A percentile compares a stretch with the other conserved stretches of the same genome.
phyloP scores from a whole-genome alignment of 306 rosid genomes.

The Citrullus mucosospermus region DNA sequence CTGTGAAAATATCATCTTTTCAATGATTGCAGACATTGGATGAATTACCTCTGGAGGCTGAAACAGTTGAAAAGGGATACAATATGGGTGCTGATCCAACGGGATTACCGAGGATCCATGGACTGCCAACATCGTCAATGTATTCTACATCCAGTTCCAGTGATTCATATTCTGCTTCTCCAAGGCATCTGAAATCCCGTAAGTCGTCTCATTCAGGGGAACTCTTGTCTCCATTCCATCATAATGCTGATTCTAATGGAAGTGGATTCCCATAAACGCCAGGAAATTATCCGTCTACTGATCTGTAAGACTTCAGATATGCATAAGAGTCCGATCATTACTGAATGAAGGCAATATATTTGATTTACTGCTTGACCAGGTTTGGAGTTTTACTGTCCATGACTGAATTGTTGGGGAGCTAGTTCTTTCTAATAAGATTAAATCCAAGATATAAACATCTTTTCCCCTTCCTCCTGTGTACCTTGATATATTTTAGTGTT shows the following conservation, averaged over 20 bases:
- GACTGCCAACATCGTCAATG: constrained; percentile 64
- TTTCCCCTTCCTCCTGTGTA: background rate
- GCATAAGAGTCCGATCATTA: background rate
- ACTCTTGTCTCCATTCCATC: constrained; percentile 43
- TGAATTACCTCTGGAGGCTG: constrained; percentile 88
- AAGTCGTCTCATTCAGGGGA: constrained; percentile 90
- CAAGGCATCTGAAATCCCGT: constrained; percentile 51
- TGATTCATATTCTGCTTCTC: constrained; percentile 56
- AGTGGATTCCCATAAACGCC: constrained; percentile 35
- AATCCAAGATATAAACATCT: background rate
- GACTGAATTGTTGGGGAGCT: constrained; percentile 21
- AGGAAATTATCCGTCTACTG: constrained; percentile 42
- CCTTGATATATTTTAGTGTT: constrained; percentile 7
- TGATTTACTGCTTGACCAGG: constrained; percentile 38
- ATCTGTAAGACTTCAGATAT: constrained; percentile 17
- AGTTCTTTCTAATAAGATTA: background rate
- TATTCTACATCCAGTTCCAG: constrained; percentile 51
- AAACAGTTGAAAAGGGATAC: constrained; percentile 85
- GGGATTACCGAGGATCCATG: constrained; percentile 83
- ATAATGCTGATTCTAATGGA: constrained; percentile 70
- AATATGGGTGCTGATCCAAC: constrained; percentile 55
- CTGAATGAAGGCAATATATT: constrained; percentile 27
- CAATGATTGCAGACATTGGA: constrained; percentile 59
- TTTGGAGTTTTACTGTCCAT: constrained; percentile 26
- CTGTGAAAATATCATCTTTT: background rate